Evolutionary conservation across 768 basidiomycete species (phyloP), one percentile per base, ranked within the genome.

Genomic region (Dendrothele bispora): DNA sequence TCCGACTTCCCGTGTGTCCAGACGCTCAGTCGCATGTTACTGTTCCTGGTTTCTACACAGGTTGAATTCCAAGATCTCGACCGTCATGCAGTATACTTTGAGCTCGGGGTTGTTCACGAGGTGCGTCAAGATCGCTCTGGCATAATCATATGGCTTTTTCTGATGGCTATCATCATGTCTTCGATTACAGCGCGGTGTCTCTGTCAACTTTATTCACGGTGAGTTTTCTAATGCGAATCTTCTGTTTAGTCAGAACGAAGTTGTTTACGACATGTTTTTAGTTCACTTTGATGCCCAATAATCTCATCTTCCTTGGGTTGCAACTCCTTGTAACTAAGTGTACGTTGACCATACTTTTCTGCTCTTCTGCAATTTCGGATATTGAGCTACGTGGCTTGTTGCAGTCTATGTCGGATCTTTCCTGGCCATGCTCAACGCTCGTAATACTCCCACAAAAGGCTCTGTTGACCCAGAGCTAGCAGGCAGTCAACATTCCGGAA

Each of bases 361-460:
- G 15, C 35, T 28, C 4, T 35, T 30, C 11, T 25, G 34, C 26
- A 30, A 5, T 30, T 7, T 32, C 12, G 2, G 28, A 26, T 48
- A 2, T 32, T 32, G 30, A 10, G n/a, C 10, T 10, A 15, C n/a
- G 25, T 21, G 11, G n/a, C 5, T 30, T 1, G 17, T 3, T 38
- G 1, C 48, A 79, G 77, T 79, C 7, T 78, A 78, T 45, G 66
- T 73, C 27, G 71, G 68, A n/a, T 78, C 76, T 0, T 79, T 61
- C 53, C 46, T 58, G 26, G 61, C 60, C 15, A 64, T 64, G 62
- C 63, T 77, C 25, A 75, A 77, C 49, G 66, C 74, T n/a, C 67
- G 74, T n/a, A n/a, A n/a, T n/a, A n/a, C n/a, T n/a, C n/a, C n/a
- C n/a, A n/a, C n/a, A n/a, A n/a, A n/a, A n/a, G n/a, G n/a, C n/a